Base-by-base conservation (phyloP, 2,329 filamentous ascomycete genomes). In the Plenodomus tracheiphilus region DNA sequence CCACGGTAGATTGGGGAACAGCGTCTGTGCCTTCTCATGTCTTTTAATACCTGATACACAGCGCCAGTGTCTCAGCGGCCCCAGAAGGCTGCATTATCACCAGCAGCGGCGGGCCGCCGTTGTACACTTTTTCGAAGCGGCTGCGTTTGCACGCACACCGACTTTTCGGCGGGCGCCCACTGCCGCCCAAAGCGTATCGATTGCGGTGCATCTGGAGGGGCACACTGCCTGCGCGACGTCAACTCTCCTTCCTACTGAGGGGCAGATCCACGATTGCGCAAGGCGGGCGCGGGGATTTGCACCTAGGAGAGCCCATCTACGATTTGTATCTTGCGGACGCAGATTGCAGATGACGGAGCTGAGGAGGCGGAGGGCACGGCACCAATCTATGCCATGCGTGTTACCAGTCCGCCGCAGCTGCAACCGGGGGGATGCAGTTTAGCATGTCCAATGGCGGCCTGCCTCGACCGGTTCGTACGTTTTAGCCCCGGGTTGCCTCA, bases 141-240 rank as follows among this genome's bases (percentile, higher is more conserved):
- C 53, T 64, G 48, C 61, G 62, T 64, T 59, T 66, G 58, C 62
- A 62, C 54, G 46, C 58, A 65, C 68, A 72, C 69, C 69, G 69
- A 67, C 62, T 64, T 70, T 72, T 70, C 41, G 50, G 47, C 48
- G 48, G 39, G 59, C 54, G 58, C 56, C 61, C 59, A 47, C 49
- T 21, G 22, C 21, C 35, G 59, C 49, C 53, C 56, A 54, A 45
- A 52, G 58, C 58, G 53, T 65, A 66, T 68, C 64, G 65, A 69
- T 66, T 51, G 52, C 51, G 54, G 54, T 51, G 57, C 56, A 56
- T 48, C 53, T 59, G 54, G 61, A 58, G 61, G 59, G 61, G 61
- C 48, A 62, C 47, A 32, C 9, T 48, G 53, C 43, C 42, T 45
- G 47, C 40, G 18, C 60, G 55, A 68, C 61, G 66, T 68, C 63